phyloP scores from a whole-genome alignment of 2,329 filamentous ascomycete genomes.

The Paracamarosporium sp. region DNA sequence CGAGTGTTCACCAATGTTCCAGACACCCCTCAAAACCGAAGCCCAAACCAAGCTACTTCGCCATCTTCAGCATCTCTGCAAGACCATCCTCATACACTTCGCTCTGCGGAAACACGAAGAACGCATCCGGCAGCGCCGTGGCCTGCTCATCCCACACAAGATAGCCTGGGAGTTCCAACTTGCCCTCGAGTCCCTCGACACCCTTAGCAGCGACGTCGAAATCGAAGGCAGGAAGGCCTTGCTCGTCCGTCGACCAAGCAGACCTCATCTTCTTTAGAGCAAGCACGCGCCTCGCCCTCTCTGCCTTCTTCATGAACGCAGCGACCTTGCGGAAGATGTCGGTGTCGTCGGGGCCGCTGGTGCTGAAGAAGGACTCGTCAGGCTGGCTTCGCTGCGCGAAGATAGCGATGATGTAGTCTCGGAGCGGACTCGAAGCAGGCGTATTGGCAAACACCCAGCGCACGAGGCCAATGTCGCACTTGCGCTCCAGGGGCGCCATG shows the following conservation, averaged over 20 bases:
- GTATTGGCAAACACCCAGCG: conserved; percentile 15
- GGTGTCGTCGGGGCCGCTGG: background rate
- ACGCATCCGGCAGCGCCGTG: conserved; percentile 9
- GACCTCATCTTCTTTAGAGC: background rate
- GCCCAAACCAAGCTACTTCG: background rate
- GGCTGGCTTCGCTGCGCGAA: conserved; percentile 4
- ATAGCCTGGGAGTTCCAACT: conserved; percentile 7
- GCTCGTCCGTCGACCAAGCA: background rate
- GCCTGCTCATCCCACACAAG: conserved; percentile 11
- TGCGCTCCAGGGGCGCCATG: conserved; percentile 4
- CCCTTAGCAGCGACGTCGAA: background rate
- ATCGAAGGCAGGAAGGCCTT: background rate
- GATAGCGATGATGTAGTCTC: conserved; percentile 6
- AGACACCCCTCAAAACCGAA: background rate
- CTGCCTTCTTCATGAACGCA: background rate
- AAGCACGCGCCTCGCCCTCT: background rate
- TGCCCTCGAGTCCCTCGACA: background rate
- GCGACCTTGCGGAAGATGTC: background rate
- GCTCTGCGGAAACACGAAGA: conserved; percentile 7
- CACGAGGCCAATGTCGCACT: conserved; percentile 1
- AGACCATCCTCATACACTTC: background rate
- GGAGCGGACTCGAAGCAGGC: background rate
- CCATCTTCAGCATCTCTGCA: background rate
- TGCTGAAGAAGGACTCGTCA: background rate
- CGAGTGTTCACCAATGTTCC: no score